phyloP scores from a whole-genome alignment of 1,284 basidiomycete species.

The Wallemia hederae region DNA sequence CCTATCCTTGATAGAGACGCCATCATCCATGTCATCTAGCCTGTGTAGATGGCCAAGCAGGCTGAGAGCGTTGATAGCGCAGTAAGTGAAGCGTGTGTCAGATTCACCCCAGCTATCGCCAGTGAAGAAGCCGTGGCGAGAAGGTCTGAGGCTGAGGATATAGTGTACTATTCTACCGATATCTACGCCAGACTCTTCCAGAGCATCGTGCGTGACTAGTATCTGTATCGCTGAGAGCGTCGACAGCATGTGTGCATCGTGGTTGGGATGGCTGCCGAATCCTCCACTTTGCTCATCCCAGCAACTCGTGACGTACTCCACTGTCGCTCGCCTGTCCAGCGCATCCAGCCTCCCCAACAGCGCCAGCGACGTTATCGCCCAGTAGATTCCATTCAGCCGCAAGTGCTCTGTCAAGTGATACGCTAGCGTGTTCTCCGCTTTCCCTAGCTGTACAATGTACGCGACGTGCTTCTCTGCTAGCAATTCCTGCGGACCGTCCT shows the following conservation, averaged over 20 bases:
- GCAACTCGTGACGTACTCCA: constrained; percentile 71
- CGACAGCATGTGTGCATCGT: constrained; percentile 66
- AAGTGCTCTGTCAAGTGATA: constrained; percentile 86
- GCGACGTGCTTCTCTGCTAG: background rate
- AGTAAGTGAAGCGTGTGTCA: constrained; percentile 76
- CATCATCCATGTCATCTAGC: constrained; percentile 14
- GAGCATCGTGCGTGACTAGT: constrained; percentile 50
- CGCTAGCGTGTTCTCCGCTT: constrained; percentile 59
- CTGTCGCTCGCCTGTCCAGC: constrained; percentile 48
- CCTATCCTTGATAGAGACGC: constrained; percentile 19
- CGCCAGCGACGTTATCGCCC: constrained; percentile 66
- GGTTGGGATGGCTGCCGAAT: constrained; percentile 71
- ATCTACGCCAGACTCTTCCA: constrained; percentile 31
- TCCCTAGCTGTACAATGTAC: constrained; percentile 2
- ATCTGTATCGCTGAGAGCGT: constrained; percentile 83
- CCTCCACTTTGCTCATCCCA: constrained; percentile 71
- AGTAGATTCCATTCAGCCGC: constrained; percentile 85
- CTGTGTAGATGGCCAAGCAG: constrained; percentile 37
- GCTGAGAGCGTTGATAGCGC: constrained; percentile 49
- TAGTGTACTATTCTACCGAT: constrained; percentile 38
- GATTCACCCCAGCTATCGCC: constrained; percentile 72
- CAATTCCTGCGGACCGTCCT: background rate
- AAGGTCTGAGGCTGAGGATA: constrained; percentile 50
- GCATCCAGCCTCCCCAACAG: constrained; percentile 51
- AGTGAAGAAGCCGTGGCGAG: constrained; percentile 53